Percentiles rank a stretch among this genome's conserved stretches.
Evolutionary conservation across 345 rosid genomes (phyloP).

Genomic region (Hevea brasiliensis): DNA sequence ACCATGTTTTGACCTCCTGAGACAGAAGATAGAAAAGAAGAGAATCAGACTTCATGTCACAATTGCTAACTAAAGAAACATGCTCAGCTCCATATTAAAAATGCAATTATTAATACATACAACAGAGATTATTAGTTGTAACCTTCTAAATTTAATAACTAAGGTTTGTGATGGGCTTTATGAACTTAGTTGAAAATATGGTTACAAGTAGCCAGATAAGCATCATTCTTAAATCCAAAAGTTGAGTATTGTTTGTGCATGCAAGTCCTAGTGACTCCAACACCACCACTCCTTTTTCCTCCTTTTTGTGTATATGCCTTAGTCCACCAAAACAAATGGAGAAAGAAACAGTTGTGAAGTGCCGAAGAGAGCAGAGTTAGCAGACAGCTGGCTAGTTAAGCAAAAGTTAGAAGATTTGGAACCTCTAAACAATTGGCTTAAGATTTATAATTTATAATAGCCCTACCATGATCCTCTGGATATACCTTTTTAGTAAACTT

Average conservation of each 20-base stretch:
- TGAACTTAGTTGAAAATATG: neutral
- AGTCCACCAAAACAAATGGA: neutral
- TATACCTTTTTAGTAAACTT: neutral
- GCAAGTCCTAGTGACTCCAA: neutral
- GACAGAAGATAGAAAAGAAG: conserved; percentile 12
- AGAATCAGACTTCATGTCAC: conserved; percentile 16
- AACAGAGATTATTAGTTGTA: neutral
- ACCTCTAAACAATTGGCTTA: neutral
- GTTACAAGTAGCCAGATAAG: neutral
- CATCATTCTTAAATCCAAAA: neutral
- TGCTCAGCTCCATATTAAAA: neutral
- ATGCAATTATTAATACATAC: neutral
- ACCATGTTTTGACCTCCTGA: conserved; percentile 44
- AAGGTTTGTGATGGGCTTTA: neutral
- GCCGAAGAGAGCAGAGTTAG: too few species aligned
- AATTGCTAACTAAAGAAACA: neutral
- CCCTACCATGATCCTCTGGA: neutral
- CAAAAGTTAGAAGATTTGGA: neutral
- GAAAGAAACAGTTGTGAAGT: neutral
- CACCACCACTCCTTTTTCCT: neutral
- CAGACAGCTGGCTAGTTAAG: neutral
- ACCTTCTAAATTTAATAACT: neutral
- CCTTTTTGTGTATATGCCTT: neutral
- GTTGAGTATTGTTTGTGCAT: neutral
- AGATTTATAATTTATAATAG: neutral